Evolutionary conservation across 306 rosid genomes (phyloP).

Genomic region (Albizia julibrissin): DNA sequence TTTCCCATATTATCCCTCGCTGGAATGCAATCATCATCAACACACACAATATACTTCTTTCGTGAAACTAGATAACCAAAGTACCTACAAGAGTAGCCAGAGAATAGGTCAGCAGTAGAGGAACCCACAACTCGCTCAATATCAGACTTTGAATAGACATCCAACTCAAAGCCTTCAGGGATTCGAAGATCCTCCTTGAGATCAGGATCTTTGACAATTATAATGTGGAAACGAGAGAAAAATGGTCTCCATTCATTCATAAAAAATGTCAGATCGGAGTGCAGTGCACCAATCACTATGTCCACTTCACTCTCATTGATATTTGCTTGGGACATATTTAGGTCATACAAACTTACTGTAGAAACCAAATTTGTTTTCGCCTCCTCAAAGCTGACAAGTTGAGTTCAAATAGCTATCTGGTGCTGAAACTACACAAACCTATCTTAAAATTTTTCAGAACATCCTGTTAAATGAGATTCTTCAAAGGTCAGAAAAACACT

Average conservation of each 20-base stretch:
- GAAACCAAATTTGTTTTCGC: constrained; percentile 20
- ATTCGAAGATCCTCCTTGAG: constrained; percentile 73
- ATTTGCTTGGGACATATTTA: constrained; percentile 68
- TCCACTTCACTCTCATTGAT: constrained; percentile 69
- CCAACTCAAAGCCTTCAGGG: constrained; percentile 71
- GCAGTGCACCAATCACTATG: constrained; percentile 86
- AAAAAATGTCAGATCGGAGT: constrained; percentile 64
- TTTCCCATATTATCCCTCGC: constrained; percentile 65
- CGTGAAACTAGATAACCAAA: constrained; percentile 83
- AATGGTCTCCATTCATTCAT: constrained; percentile 83
- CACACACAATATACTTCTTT: constrained; percentile 79
- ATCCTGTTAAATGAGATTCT: constrained; percentile 57
- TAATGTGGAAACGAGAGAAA: constrained; percentile 79
- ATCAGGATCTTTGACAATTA: constrained; percentile 85
- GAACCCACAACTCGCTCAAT: constrained; percentile 73
- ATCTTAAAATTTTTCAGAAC: constrained; percentile 74
- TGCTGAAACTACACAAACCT: constrained; percentile 28
- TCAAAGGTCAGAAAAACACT: constrained; percentile 33
- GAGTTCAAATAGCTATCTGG: constrained; percentile 28
- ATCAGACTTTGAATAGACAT: constrained; percentile 66
- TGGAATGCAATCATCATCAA: constrained; percentile 93
- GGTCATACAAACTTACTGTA: constrained; percentile 1
- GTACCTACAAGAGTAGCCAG: constrained; percentile 95
- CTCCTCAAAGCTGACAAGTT: constrained; percentile 32
- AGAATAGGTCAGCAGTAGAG: constrained; percentile 61